phyloP scores from a whole-genome alignment of 345 rosid species.

The Psidium friedrichsthalianum region DNA sequence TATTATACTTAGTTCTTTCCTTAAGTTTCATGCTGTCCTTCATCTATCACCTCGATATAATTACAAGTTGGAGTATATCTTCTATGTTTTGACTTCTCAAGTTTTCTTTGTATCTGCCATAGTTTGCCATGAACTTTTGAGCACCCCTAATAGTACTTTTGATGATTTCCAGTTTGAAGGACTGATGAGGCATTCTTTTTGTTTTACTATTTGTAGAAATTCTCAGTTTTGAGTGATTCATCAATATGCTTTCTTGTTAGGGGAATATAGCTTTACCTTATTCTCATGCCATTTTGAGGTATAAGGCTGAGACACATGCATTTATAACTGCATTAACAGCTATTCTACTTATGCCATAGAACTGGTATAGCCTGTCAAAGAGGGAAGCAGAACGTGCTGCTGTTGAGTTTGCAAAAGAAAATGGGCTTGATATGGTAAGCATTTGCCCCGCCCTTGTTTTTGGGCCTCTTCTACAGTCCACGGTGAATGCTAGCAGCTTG shows the following conservation, averaged over 20 bases:
- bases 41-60: background rate
- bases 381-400: conserved; percentile 63
- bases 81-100: background rate
- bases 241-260: background rate
- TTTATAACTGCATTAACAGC: background rate
- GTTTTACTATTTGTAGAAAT: background rate
- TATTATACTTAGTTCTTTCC: background rate
- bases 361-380: conserved; percentile 64
- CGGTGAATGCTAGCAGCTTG: conserved; percentile 39
- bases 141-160: background rate
- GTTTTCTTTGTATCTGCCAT: background rate
- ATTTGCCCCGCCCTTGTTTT: conserved; percentile 41
- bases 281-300: background rate
- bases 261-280: background rate
- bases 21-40: background rate
- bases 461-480: conserved; percentile 53
- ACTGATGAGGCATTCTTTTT: background rate
- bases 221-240: background rate
- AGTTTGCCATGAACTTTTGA: background rate
- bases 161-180: background rate
- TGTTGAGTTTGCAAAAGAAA: conserved; percentile 36
- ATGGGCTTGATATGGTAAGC: conserved; percentile 41
- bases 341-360: conserved; percentile 11
- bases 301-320: background rate
- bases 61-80: background rate